A percentile compares a stretch with the other conserved stretches of the same genome.
Conservation (phyloP, 2,329 filamentous ascomycete genomes). For the Hypoxylon sp. region DNA sequence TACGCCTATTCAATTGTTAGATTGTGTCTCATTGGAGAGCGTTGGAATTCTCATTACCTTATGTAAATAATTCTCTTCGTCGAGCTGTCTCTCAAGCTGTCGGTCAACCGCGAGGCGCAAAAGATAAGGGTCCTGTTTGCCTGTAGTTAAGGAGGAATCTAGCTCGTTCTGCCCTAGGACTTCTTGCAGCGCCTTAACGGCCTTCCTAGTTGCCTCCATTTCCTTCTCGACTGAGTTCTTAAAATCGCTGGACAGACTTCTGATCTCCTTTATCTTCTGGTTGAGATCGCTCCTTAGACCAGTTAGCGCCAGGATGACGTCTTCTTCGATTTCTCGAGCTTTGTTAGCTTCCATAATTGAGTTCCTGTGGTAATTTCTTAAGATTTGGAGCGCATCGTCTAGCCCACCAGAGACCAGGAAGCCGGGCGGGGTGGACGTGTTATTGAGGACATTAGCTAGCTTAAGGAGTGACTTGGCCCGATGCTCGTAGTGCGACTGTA, state of each 20-base stretch:
- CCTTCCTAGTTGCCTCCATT: conserved; percentile 85
- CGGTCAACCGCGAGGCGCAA: conserved; percentile 88
- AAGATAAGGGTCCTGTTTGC: conserved; percentile 93
- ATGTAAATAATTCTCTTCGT: conserved; percentile 98
- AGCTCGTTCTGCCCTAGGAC: conserved; percentile 83
- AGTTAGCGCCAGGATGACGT: conserved; percentile 89
- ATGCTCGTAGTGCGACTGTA: conserved; percentile 89
- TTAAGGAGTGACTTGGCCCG: conserved; percentile 86
- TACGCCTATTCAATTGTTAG: conserved; percentile 75
- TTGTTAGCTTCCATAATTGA: conserved; percentile 86
- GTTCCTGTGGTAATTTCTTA: conserved; percentile 86
- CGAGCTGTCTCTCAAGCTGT: conserved; percentile 91
- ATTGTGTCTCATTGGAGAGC: conserved; percentile 19
- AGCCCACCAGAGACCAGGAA: conserved; percentile 89
- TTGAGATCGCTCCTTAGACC: conserved; percentile 89
- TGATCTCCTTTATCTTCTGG: conserved; percentile 99
- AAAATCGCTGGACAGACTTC: conserved; percentile 92
- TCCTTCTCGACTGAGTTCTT: conserved; percentile 97
- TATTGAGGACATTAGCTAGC: conserved; percentile 86
- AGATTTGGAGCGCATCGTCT: conserved; percentile 84
- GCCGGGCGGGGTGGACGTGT: conserved; percentile 78
- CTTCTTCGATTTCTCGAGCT: conserved; percentile 89
- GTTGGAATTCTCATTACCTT: conserved; percentile 70
- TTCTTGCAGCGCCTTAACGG: conserved; percentile 86
- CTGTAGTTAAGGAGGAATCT: conserved; percentile 80